A percentile compares a stretch with the other conserved stretches of the same genome.
phyloP scores from a whole-genome alignment of 345 rosid genomes.

The Boechera divaricarpa region DNA sequence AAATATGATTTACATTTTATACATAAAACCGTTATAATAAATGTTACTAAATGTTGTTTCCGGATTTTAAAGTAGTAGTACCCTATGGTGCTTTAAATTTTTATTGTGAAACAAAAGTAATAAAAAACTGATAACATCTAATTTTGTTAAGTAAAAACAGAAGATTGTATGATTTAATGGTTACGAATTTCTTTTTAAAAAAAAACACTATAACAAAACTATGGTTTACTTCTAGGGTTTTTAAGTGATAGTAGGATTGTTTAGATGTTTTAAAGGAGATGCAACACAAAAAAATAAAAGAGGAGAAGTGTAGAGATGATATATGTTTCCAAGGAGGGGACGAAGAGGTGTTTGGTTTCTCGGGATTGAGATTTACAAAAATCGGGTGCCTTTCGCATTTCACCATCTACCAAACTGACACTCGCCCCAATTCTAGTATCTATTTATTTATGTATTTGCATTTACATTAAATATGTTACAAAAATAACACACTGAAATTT shows the following conservation, averaged over 20 bases:
- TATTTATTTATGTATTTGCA: slow-evolving; percentile 41
- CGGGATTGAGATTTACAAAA: slow-evolving; percentile 45
- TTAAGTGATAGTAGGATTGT: neutral
- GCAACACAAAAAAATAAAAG: neutral
- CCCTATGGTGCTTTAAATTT: too few species aligned
- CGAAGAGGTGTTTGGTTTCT: slow-evolving; percentile 46
- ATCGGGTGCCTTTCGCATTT: slow-evolving; percentile 42
- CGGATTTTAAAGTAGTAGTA: neutral
- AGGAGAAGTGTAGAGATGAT: neutral
- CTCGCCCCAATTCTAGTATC: slow-evolving; percentile 41
- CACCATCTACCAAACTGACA: slow-evolving; percentile 51
- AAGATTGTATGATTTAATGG: too few species aligned
- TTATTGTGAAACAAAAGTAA: neutral
- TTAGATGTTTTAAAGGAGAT: neutral
- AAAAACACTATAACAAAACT: neutral
- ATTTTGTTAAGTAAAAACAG: neutral
- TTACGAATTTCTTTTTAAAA: too few species aligned
- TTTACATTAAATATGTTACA: slow-evolving; percentile 44
- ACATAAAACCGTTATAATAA: neutral
- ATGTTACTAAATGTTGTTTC: neutral
- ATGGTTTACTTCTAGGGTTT: neutral
- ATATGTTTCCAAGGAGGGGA: slow-evolving; percentile 47
- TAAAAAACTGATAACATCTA: neutral
- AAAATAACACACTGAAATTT: slow-evolving; percentile 32
- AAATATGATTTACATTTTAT: neutral